Base-by-base conservation (phyloP, 768 basidiomycete genomes). In the Termitomyces sp. region DNA sequence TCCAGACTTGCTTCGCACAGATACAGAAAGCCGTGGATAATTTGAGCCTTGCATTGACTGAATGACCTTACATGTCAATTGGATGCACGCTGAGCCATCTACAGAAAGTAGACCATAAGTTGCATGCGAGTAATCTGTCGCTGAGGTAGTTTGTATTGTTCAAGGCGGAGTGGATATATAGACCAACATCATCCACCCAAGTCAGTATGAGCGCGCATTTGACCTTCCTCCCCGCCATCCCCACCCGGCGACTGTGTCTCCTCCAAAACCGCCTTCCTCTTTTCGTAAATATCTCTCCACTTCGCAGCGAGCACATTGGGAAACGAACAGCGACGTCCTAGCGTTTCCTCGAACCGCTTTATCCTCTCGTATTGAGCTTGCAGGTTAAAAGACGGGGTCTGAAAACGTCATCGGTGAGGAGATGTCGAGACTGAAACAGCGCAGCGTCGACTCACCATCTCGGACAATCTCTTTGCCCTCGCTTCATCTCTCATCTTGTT, bases 401-500 rank as follows among this genome's bases (percentile, higher is more conserved):
- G 58, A 13, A 36, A 36, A 33, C 55, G n/a, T n/a, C 30, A 44
- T 16, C 13, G 30, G 60, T 55, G 36, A 59, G 57, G 26, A 13
- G 35, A 40, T 16, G 57, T 50, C 20, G 5, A 43, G 33, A 44
- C 32, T 23, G 5, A 43, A 35, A 44, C 32, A 52, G 56, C 48
- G 33, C 60, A 8, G 20, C n/a, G 12, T 13, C 46, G 38, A 67
- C 82, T 63, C 50, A 88, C 88, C 50, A 79, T 77, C 63, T 88
- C 87, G 44, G 75, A 71, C 20, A 72, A 72, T 10, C 85, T 79
- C 63, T 81, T 86, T 1, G 79, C 79, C 62, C 79, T 78, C 18
- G 85, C 86, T 41, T 89, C 89, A 41, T 90, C 86, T 57, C 86
- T 79, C 85, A 88, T 82, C 66, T 76, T 82, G 66, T 85, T 78